phyloP scores from a whole-genome alignment of 495 filamentous ascomycete species.

The Penicillium dipodomyicola region DNA sequence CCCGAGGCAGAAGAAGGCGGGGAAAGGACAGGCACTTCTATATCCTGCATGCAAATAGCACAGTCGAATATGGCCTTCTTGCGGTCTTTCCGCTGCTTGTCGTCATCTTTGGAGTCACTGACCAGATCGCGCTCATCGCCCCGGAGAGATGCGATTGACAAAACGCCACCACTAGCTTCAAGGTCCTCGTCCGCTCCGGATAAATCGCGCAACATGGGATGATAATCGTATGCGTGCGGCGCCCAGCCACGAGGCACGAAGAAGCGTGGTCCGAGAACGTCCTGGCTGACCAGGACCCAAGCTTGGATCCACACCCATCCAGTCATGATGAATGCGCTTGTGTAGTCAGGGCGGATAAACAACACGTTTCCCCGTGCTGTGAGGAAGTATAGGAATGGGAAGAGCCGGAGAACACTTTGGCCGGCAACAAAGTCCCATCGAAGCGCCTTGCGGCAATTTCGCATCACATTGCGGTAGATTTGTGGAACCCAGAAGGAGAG shows the following conservation, averaged over 20 bases:
- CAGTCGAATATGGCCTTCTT: constrained; percentile 76
- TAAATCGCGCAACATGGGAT: constrained; percentile 77
- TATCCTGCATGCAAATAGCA: constrained; percentile 87
- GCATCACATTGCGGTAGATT: constrained; percentile 82
- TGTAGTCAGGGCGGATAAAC: constrained; percentile 68
- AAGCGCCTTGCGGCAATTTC: constrained; percentile 86
- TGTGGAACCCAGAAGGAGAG: constrained; percentile 91
- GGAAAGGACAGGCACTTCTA: constrained; percentile 80
- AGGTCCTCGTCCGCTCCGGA: constrained; percentile 55
- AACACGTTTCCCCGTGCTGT: constrained; percentile 70
- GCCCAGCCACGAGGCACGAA: constrained; percentile 67
- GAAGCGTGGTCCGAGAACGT: constrained; percentile 81
- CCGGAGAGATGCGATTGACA: constrained; percentile 66
- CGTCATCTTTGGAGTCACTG: constrained; percentile 39
- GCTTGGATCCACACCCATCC: constrained; percentile 95
- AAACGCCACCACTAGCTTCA: constrained; percentile 61
- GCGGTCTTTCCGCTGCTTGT: constrained; percentile 41
- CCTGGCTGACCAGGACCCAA: constrained; percentile 71
- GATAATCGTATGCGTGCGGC: constrained; percentile 90
- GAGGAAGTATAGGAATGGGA: constrained; percentile 82
- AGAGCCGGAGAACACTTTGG: constrained; percentile 70
- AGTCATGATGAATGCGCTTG: constrained; percentile 57
- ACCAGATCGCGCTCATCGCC: constrained; percentile 44
- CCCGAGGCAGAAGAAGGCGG: constrained; percentile 49
- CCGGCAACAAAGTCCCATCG: constrained; percentile 86